Evolutionary conservation across 352 stramenopile genomes (phyloP).

Genomic region (Elongisporangium undulatum): DNA sequence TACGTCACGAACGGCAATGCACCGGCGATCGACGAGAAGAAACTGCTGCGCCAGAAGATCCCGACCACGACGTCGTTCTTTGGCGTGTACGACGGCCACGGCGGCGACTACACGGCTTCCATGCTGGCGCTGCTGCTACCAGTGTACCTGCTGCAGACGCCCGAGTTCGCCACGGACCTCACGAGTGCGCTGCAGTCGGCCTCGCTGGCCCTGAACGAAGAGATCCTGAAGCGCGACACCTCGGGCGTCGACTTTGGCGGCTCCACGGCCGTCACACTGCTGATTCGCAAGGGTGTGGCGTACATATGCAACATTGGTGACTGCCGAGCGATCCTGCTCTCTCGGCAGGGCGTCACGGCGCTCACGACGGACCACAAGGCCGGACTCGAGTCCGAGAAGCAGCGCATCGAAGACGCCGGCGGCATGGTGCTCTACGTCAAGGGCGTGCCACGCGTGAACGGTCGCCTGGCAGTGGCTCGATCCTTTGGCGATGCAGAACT

Average conservation of each 20-base stretch:
- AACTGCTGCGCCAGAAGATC: constrained; percentile 25
- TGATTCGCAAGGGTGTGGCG: constrained; percentile 41
- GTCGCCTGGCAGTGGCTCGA: constrained; percentile 53
- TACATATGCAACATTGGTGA: constrained; percentile 78
- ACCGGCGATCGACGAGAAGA: constrained; percentile 30
- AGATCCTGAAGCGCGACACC: constrained; percentile 55
- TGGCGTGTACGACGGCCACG: constrained; percentile 76
- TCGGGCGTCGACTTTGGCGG: constrained; percentile 48
- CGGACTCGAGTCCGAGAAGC: constrained; percentile 54
- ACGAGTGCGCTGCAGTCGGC: constrained; percentile 29
- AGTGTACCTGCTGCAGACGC: constrained; percentile 56
- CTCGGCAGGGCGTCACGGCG: constrained; percentile 26
- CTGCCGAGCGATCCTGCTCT: constrained; percentile 63
- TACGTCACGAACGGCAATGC: constrained; percentile 35
- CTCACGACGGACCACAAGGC: constrained; percentile 80
- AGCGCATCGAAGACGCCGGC: constrained; percentile 61
- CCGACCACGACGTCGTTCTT: constrained; percentile 53
- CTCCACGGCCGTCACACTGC: constrained; percentile 52
- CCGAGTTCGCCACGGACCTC: constrained; percentile 41
- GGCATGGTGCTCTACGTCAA: constrained; percentile 75
- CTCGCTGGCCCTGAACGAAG: constrained; percentile 58
- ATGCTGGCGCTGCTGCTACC: constrained; percentile 63
- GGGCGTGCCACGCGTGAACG: constrained; percentile 68
- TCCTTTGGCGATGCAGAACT: constrained; percentile 71
- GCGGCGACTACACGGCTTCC: constrained; percentile 50